These are phyloP conservation scores for Monosporozyma servazzii DNA, from an alignment of 805 yeast species.

Conservation along the genomic window DNA sequence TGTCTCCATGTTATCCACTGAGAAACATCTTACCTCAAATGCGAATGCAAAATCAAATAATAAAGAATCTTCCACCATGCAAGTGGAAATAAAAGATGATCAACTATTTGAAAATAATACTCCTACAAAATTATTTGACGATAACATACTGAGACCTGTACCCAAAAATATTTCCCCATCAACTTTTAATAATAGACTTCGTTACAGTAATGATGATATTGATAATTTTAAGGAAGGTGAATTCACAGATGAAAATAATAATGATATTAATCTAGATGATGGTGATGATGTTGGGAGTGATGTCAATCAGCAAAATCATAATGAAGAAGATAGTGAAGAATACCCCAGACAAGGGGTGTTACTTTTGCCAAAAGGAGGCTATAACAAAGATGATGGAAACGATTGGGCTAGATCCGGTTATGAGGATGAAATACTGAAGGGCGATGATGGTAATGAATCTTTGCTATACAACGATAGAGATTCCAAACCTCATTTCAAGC, in stretches of 20 bases:
- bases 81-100: not conserved
- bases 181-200: not conserved
- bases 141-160: not conserved
- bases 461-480: not conserved
- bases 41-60: not conserved
- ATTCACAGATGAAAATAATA: not conserved
- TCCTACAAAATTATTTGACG: not conserved
- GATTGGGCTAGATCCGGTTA: not conserved
- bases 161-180: not conserved
- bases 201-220: constrained; percentile 8
- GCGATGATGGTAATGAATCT: not conserved
- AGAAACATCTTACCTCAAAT: not conserved
- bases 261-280: no score
- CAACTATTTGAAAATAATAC: not conserved
- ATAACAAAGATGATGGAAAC: constrained; percentile 11
- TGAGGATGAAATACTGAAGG: not conserved
- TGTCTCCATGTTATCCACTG: not conserved
- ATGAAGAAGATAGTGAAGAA: constrained; percentile 2
- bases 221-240: constrained; percentile 2
- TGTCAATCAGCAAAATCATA: constrained; percentile 8
- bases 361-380: constrained; percentile 22
- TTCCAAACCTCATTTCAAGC: not conserved
- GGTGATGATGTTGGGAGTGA: not conserved
- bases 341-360: constrained; percentile 24
- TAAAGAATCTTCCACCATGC: not conserved